Evolutionary conservation across 2,329 filamentous ascomycete genomes (phyloP).

Genomic region (Teratosphaeria pseudoeucalypti): DNA sequence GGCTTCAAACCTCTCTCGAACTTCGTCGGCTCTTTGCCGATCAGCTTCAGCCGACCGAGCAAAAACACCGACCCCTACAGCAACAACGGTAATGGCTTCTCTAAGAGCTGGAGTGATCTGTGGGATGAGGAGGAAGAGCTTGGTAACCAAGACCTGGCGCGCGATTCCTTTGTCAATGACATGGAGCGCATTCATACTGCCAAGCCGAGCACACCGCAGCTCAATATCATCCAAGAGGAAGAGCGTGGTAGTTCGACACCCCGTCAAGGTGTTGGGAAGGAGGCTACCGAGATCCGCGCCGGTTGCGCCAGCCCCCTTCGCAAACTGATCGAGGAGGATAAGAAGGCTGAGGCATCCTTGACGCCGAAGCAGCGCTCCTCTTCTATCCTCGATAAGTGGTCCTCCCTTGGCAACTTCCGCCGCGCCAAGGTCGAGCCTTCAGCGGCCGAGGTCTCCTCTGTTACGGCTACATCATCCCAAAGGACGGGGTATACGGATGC

Average conservation of each 20-base stretch:
- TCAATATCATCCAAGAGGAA: constrained; percentile 35
- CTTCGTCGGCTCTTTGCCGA: constrained; percentile 59
- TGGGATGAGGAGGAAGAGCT: constrained; percentile 89
- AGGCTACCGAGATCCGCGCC: constrained; percentile 40
- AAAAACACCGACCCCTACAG: constrained; percentile 45
- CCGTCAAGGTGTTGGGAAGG: constrained; percentile 43
- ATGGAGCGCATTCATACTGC: constrained; percentile 29
- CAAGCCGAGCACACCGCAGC: constrained; percentile 49
- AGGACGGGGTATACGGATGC: constrained; percentile 25
- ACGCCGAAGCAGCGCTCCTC: constrained; percentile 51
- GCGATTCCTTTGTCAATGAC: constrained; percentile 18
- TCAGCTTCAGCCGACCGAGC: constrained; percentile 44
- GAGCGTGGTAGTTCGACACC: constrained; percentile 38
- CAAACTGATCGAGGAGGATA: constrained; percentile 25
- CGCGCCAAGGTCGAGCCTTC: constrained; percentile 48
- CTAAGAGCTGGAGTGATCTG: constrained; percentile 98
- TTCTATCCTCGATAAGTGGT: constrained; percentile 70
- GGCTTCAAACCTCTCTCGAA: constrained; percentile 63
- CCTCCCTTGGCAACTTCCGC: constrained; percentile 72
- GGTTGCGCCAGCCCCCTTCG: constrained; percentile 18
- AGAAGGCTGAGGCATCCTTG: constrained; percentile 36
- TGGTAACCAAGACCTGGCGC: constrained; percentile 49
- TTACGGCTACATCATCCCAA: constrained; percentile 23
- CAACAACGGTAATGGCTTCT: constrained; percentile 45
- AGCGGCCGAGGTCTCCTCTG: constrained; percentile 22